Evolutionary conservation across 2,329 filamentous ascomycete species (phyloP), one percentile per base, ranked within the genome.

Genomic region (Apiospora koreana): DNA sequence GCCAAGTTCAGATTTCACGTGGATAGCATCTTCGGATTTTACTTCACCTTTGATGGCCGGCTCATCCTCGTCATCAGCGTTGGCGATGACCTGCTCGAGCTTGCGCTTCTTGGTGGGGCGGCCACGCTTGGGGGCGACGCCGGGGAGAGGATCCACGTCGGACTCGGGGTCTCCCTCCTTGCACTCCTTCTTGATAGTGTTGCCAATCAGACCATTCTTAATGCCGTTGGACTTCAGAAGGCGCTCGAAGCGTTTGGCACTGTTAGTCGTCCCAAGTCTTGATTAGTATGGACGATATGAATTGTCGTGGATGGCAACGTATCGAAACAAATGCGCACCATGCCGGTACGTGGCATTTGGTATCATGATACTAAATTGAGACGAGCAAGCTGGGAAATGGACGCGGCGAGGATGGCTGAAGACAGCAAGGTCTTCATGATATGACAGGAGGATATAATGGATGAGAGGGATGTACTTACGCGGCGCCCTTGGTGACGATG

Each of bases 191-290:
- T 68, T 42, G 65, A 78, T 78, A 72, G 75, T 72, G 14, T 70
- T 70, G 42, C 73, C 75, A 64, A 73, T 8, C 3, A 35, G 75
- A 66, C 75, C 77, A 67, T 76, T 67, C 12, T 74, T 67, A 69
- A 91, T 86, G 35, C 84, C 85, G 73, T 90, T 83, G 10, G 86
- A 81, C 77, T 91, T 90, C 80, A 91, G 83, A 77, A 93, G 85
- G 42, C 91, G 87, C 79, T 91, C 89, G 75, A 91, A 93, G 74
- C 91, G 84, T 80, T 93, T 93, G 72, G 89, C 87, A 1, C 91
- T 93, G 75, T 71, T 65, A 58, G 35, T 35, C 68, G 35, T 21
- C 42, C 31, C 54, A 48, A n/a, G 41, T 41, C 7, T 8, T 8
- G 14, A 23, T 25, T 28, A 28, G 25, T 9, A 68, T 70, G 2